Evolutionary conservation across 2,329 filamentous ascomycete species (phyloP), one percentile per base, ranked within the genome.

Genomic region (Dendrostoma leiphaemia): DNA sequence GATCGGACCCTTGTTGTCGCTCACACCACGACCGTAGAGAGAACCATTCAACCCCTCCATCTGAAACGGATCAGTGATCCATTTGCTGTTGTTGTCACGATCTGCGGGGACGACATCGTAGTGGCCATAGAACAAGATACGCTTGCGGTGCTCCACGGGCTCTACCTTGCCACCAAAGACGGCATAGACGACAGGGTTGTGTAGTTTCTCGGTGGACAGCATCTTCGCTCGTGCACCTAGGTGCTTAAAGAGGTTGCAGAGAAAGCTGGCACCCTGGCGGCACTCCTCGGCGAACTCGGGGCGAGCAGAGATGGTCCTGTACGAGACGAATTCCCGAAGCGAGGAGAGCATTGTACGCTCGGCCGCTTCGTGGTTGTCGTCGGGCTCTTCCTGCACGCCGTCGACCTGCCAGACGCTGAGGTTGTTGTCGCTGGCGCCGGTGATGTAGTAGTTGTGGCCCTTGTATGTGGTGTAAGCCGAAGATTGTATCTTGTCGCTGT

Each of bases 51-150:
- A 84, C 4, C 94, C 94, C 48, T 88, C 88, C 65, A 97, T 80
- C n/a, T 86, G 80, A 67, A 97, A 99, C 0, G 94, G 95, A 59
- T 97, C 90, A 2, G 85, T 85, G 35, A 83, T 80, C 94, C 94
- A 99, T 61, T 90, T 93, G 34, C 83, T 56, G 17, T 48, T 82
- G 54, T 87, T 85, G 59, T 89, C 89, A 34, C 88, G 86, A 61
- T 96, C 91, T 0, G 94, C 94, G 1, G 91, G 83, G 3, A 99
- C 94, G 2, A 99, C 92, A 66, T 99, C 94, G 74, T 99, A 99
- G 68, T 99, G 94, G 0, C 95, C 94, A 65, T 99, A 99, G 68
- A 99, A 99, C 0, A 99, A 75, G 8, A 97, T 90, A 28, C 90
- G 91, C 72, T 94, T 96, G 17, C 90, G 82, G 24, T 83, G 77